phyloP scores from a whole-genome alignment of 306 rosid species.

The Dalbergia cochinchinensis region DNA sequence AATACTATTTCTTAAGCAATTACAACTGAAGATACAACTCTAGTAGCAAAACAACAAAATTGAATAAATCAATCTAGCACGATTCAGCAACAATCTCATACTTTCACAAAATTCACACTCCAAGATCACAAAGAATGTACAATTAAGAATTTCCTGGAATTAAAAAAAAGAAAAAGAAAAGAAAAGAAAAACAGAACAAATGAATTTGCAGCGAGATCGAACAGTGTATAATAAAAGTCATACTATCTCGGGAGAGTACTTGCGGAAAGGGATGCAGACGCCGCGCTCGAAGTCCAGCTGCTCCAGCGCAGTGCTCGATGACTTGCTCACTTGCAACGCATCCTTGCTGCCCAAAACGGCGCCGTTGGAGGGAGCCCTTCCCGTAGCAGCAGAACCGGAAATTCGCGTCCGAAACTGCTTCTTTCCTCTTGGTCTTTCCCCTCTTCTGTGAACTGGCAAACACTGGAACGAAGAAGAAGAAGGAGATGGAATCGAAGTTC shows the following conservation, averaged over 20 bases:
- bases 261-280: slow-evolving; percentile 94
- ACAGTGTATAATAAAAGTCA: slow-evolving; percentile 34
- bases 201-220: neutral
- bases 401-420: slow-evolving; percentile 38
- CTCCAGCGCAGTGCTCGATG: slow-evolving; percentile 76
- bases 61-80: neutral
- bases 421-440: slow-evolving; percentile 27
- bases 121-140: neutral
- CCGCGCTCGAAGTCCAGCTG: slow-evolving; percentile 98
- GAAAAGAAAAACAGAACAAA: slow-evolving; percentile 13
- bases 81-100: neutral
- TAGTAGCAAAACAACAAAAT: neutral
- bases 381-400: slow-evolving; percentile 58
- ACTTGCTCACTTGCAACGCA: slow-evolving; percentile 45
- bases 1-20: neutral
- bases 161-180: neutral
- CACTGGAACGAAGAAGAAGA: neutral
- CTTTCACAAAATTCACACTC: neutral
- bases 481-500: neutral
- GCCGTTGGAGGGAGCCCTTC: slow-evolving; percentile 38
- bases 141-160: neutral
- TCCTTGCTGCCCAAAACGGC: slow-evolving; percentile 43
- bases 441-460: neutral
- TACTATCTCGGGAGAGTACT: slow-evolving; percentile 94
- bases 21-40: neutral